Conservation (phyloP, 805 yeast genomes). For the Candida wancherniae region DNA sequence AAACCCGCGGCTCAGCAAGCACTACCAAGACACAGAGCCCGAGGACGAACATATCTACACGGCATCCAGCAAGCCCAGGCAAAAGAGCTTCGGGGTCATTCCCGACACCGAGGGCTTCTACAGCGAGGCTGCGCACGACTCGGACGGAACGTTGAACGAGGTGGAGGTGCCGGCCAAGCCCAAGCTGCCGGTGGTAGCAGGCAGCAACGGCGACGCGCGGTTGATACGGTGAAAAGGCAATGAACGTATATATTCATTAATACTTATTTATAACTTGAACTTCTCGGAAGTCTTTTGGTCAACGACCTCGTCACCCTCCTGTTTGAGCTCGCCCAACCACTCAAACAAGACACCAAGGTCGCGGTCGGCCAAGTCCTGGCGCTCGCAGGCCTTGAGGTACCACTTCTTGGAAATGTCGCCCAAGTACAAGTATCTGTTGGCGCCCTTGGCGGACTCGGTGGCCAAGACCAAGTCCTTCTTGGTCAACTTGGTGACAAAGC, state of each 20-base stretch:
- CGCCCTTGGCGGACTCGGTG: conserved; percentile 31
- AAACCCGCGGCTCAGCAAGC: conserved; percentile 16
- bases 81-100: conserved; percentile 16
- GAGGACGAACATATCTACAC: conserved; percentile 1
- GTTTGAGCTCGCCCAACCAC: conserved; percentile 37
- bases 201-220: too few species aligned
- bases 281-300: conserved; percentile 15
- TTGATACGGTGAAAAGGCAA: too few species aligned
- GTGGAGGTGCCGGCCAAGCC: too few species aligned
- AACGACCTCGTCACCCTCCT: conserved; percentile 13
- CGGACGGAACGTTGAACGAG: too few species aligned
- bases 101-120: conserved; percentile 5
- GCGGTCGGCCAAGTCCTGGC: conserved; percentile 34
- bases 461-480: conserved; percentile 43
- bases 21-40: conserved; percentile 9
- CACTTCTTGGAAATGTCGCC: conserved; percentile 37
- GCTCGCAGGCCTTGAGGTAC: conserved; percentile 42
- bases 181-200: too few species aligned
- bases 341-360: conserved; percentile 41
- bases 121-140: too few species aligned
- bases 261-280: conserved; percentile 5
- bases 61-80: conserved; percentile 5
- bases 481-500: conserved; percentile 45
- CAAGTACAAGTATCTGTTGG: conserved; percentile 31
- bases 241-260: background rate